Conservation (phyloP, 257 asterid species). For the Dorcoceras hygrometricum region DNA sequence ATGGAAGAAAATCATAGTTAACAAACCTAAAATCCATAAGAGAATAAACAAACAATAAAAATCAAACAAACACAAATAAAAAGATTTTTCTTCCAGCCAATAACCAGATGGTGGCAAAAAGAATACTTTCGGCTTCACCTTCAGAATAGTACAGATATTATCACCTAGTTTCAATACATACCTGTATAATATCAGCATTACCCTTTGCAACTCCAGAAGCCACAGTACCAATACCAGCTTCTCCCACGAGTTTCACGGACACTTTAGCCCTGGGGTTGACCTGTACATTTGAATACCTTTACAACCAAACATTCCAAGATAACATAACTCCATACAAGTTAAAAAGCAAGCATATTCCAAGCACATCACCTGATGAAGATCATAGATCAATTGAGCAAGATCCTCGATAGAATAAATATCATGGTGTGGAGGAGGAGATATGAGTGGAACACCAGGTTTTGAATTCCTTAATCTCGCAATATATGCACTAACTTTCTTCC, state of each 20-base stretch:
- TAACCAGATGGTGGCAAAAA: conserved; percentile 3
- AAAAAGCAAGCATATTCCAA: background rate
- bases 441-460: conserved; percentile 99
- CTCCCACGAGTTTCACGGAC: conserved; percentile 95
- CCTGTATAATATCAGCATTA: conserved; percentile 98
- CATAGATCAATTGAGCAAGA: conserved; percentile 97
- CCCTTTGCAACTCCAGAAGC: conserved; percentile 99
- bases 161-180: conserved; percentile 21
- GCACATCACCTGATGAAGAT: conserved; percentile 88
- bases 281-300: conserved; percentile 40
- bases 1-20: background rate
- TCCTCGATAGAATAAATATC: conserved; percentile 98
- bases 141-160: background rate
- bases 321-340: conserved; percentile 5
- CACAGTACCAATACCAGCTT: conserved; percentile 99
- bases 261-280: conserved; percentile 97
- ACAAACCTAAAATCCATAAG: background rate
- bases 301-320: conserved; percentile 12
- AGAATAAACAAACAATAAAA: background rate
- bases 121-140: background rate
- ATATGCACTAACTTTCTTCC: conserved; percentile 98
- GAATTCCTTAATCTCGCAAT: conserved; percentile 95
- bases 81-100: background rate
- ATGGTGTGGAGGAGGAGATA: conserved; percentile 99
- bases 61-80: background rate